Base-by-base conservation (phyloP, 2,329 filamentous ascomycete genomes). In the Diplodia mutila region DNA sequence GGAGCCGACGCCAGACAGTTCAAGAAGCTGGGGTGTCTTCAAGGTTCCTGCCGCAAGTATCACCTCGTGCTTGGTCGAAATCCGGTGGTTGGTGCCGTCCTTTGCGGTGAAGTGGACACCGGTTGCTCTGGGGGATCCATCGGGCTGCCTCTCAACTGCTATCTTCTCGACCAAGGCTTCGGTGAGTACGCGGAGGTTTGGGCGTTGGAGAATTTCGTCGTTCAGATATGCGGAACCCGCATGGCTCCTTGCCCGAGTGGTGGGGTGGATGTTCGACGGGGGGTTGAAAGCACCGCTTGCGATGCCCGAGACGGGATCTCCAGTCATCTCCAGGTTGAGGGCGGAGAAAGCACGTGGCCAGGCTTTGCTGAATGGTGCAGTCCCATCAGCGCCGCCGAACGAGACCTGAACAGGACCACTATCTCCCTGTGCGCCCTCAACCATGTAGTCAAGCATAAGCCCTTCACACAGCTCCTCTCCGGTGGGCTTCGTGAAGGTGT, bases 1-100 rank as follows among this genome's bases (percentile, higher is more conserved):
- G 14, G 69, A 70, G 7, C 75, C 75, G 55, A 77, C 73, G 4
- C 75, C 76, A 37, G 76, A 78, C 1, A 77, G 69, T 65, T 78
- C 76, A 7, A 77, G 69, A 9, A 77, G 72, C 34, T 76, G 72
- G 3, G 76, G 75, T 4, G 75, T 75, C 46, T 74, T 73, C 37
- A 78, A 55, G 1, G 68, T 64, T 1, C 75, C 76, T 11, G 72
- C 73, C 39, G 71, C 74, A 11, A 77, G 61, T 29, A 77, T 74
- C 9, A 78, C 75, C 39, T 78, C 75, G 64, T 69, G 73, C n/a
- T 72, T 74, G n/a, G 66, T 74, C 16, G 71, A 53, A 25, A 73
- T 66, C 4, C 29, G 66, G 27, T 65, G 59, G n/a, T 18, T 69
- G 12, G 14, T 29, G 4, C 65, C 65, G 49, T 70, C 55, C 27